phyloP scores from a whole-genome alignment of 2,329 filamentous ascomycete genomes.

The Fusarium illudens region DNA sequence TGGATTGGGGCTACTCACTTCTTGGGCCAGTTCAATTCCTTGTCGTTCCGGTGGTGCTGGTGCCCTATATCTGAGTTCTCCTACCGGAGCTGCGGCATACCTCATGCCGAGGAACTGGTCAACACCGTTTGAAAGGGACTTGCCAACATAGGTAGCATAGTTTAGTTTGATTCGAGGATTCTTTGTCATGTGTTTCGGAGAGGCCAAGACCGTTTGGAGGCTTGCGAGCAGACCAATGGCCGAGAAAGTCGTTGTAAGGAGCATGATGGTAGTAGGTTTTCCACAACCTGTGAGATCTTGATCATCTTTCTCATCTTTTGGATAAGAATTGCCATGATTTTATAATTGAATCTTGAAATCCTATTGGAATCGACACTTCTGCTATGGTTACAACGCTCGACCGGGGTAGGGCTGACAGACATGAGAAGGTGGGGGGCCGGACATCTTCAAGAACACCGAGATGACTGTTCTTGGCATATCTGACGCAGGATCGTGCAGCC shows the following conservation, averaged over 20 bases:
- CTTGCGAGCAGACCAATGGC: conserved; percentile 1
- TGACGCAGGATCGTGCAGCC: not conserved
- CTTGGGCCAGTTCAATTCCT: not conserved
- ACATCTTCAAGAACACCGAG: conserved; percentile 2
- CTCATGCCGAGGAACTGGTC: conserved; percentile 2
- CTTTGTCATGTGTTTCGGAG: not conserved
- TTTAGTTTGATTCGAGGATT: not conserved
- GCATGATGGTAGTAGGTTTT: not conserved
- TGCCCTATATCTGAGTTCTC: not conserved
- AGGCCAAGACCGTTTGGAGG: not conserved
- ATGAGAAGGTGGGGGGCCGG: not conserved
- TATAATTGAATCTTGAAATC: not conserved
- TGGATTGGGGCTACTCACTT: not conserved
- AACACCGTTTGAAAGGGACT: not conserved
- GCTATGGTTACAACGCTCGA: not conserved
- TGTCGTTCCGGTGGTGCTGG: not conserved
- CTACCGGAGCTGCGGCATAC: not conserved
- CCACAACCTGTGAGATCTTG: not conserved
- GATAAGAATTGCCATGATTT: not conserved
- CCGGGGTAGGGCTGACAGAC: not conserved
- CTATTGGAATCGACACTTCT: not conserved
- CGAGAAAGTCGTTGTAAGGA: not conserved
- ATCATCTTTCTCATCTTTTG: not conserved
- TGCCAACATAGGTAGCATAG: conserved; percentile 1
- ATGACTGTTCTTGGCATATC: not conserved